phyloP scores from a whole-genome alignment of 2,329 filamentous ascomycete species.

The Chrysoporthe deuterocubensis region DNA sequence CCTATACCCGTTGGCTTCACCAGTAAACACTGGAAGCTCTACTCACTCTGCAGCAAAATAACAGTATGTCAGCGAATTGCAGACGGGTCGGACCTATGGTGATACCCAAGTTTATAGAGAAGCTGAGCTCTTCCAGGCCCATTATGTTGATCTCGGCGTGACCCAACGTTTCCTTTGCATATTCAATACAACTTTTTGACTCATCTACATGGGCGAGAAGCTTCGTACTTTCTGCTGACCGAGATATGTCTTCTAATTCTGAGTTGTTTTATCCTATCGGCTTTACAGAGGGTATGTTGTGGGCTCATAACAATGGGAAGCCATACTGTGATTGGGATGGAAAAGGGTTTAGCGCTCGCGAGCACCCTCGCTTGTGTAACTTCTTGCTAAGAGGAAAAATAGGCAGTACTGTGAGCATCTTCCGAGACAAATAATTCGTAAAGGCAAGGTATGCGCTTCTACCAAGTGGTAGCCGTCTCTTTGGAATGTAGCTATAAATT shows the following conservation, averaged over 20 bases:
- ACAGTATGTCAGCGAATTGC: not conserved
- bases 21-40: too few relatives aligned
- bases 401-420: not conserved
- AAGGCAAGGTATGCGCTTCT: too few relatives aligned
- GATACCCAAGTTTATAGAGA: not conserved
- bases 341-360: not conserved
- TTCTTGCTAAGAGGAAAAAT: not conserved
- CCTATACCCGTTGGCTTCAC: too few relatives aligned
- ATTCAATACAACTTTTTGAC: too few relatives aligned
- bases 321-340: not conserved
- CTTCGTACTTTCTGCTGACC: not conserved
- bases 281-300: not conserved
- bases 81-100: not conserved
- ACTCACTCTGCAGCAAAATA: too few relatives aligned
- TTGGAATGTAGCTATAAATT: too few relatives aligned
- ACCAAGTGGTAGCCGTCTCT: too few relatives aligned
- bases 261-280: not conserved
- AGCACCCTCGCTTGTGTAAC: not conserved
- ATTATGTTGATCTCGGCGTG: not conserved
- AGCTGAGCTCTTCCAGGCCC: not conserved
- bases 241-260: not conserved
- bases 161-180: too few relatives aligned
- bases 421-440: too few relatives aligned
- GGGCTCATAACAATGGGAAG: not conserved
- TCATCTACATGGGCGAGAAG: not conserved